phyloP scores from a whole-genome alignment of 495 filamentous ascomycete species.

The Podospora appendiculata region DNA sequence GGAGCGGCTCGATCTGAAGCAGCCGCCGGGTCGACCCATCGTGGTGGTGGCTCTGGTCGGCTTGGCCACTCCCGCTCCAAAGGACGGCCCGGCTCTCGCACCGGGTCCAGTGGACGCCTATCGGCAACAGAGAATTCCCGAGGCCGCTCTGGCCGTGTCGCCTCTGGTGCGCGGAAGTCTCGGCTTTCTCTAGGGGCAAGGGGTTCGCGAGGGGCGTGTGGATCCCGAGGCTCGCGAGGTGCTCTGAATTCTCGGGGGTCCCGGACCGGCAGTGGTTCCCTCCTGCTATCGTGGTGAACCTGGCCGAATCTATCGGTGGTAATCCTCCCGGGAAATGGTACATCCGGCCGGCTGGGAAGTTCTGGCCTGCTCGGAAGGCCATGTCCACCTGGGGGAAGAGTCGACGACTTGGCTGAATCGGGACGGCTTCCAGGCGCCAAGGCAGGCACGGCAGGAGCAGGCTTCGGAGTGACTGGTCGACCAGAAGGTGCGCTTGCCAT shows the following conservation, averaged over 20 bases:
- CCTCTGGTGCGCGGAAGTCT: conserved; percentile 23
- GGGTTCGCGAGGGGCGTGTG: conserved; percentile 18
- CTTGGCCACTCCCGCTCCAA: conserved; percentile 25
- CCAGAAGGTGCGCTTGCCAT: conserved; percentile 1
- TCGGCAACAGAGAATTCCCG: conserved; percentile 8
- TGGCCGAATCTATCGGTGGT: conserved; percentile 30
- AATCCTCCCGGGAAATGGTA: conserved; percentile 30
- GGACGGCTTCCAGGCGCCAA: conserved; percentile 5
- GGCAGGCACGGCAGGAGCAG: conserved; percentile 8
- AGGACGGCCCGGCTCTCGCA: conserved; percentile 22
- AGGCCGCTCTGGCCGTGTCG: conserved; percentile 17
- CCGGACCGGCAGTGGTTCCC: conserved; percentile 10
- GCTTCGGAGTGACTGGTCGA: conserved; percentile 12
- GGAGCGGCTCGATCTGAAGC: conserved; percentile 2
- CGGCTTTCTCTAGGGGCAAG: conserved; percentile 24
- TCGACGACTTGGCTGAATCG: conserved; percentile 28
- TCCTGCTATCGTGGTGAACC: conserved; percentile 22
- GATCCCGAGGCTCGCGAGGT: conserved; percentile 21
- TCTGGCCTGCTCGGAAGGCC: conserved; percentile 30
- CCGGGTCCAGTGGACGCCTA: conserved; percentile 16
- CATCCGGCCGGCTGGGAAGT: conserved; percentile 37
- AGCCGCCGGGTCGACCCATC: conserved; percentile 19
- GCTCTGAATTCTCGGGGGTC: conserved; percentile 23
- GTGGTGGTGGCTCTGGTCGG: conserved; percentile 23
- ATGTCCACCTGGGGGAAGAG: conserved; percentile 23